Evolutionary conservation across 2,329 filamentous ascomycete genomes (phyloP).

Genomic region (Fusarium nanum): DNA sequence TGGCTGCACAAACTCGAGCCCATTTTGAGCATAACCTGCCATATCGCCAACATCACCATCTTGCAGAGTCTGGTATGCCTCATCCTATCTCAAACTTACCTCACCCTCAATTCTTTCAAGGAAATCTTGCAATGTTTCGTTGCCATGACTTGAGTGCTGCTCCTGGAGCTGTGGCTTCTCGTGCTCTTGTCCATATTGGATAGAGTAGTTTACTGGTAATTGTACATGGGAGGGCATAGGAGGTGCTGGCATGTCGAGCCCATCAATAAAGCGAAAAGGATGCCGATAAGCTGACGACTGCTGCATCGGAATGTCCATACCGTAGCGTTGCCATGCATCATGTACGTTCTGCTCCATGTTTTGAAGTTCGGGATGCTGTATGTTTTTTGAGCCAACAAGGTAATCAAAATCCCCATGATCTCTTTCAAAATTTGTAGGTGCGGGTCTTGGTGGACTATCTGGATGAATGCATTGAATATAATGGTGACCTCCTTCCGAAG

Average conservation of each 20-base stretch:
- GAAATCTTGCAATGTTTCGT: constrained; percentile 43
- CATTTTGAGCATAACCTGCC: background rate
- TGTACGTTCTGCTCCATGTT: background rate
- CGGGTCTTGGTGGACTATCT: background rate
- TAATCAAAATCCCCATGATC: background rate
- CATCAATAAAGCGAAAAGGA: background rate
- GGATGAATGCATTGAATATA: constrained; percentile 1
- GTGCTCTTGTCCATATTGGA: background rate
- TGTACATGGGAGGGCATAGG: background rate
- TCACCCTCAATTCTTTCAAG: constrained; percentile 47
- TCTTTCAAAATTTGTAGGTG: background rate
- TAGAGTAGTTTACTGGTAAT: background rate
- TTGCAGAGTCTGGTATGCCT: background rate
- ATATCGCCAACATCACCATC: background rate
- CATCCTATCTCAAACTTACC: constrained; percentile 15
- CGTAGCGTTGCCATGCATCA: background rate
- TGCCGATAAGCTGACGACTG: background rate
- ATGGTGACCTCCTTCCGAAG: constrained; percentile 8
- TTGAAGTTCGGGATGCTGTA: background rate
- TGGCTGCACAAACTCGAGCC: background rate
- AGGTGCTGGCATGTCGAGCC: background rate
- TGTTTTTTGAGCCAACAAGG: background rate
- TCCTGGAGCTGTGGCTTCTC: background rate
- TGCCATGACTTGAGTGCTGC: background rate
- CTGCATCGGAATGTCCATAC: background rate